Evolutionary conservation across 1,139 yeast genomes (phyloP), one percentile per base, ranked within the genome.

Genomic region (Kurtzmaniella quercitrusa): DNA sequence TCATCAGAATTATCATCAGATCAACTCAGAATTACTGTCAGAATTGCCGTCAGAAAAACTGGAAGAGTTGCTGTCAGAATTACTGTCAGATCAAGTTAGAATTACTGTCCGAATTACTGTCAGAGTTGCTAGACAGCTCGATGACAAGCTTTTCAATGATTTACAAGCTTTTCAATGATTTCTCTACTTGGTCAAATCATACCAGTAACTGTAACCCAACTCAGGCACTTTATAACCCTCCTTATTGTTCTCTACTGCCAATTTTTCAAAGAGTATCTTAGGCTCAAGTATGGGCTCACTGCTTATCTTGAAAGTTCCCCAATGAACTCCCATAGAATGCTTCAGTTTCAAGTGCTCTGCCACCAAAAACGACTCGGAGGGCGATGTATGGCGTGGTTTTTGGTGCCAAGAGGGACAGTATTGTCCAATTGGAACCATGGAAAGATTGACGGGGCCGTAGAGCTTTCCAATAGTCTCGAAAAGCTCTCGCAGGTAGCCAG

Each of bases 321-420:
- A 91, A 62, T 91, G 98, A 27, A 91, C 87, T 1, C 98, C 98
- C 49, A 86, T 78, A 67, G 87, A 79, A 52, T 75, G 79, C 44
- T 72, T 63, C 3, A 87, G 81, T 2, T 74, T 66, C 44, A 88
- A 56, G 51, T 85, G 88, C 14, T 73, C 60, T 75, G 83, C 82
- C 3, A 90, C 82, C 49, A 77, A 68, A 2, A 87, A 52, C 5
- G 93, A 82, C 55, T 91, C 98, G 39, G 68, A 70, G 0, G 98
- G 97, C 38, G 84, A 82, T 38, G 85, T 86, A 57, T 91, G 98
- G 51, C 96, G 77, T 5, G 96, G 95, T 46, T 79, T 77, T 55
- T 91, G 91, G 56, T 90, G 97, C 96, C 96, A 89, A 51, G 88
- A 81, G 0, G 98, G 98, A 54, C 93, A 85, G 61, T 91, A 91